Evolutionary conservation across 75 land plant genomes (phyloP).

Genomic region (Cunninghamia lanceolata): DNA sequence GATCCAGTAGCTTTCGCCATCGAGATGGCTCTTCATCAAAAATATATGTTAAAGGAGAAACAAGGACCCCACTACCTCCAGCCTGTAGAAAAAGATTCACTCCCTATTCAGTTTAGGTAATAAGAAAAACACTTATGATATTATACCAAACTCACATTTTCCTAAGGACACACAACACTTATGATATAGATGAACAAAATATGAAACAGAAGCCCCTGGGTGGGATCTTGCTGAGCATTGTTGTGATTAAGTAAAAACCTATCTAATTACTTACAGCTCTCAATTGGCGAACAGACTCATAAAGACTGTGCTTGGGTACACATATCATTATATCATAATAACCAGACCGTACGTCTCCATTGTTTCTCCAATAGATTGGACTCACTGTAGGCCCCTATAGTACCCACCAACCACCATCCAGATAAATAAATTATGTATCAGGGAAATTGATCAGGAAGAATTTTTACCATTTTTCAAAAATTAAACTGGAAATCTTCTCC

Average conservation of each 20-base stretch:
- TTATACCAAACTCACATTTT: background rate
- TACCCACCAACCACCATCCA: background rate
- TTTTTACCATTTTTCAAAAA: background rate
- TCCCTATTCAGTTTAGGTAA: background rate
- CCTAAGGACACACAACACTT: background rate
- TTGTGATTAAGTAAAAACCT: background rate
- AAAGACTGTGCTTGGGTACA: constrained; percentile 75
- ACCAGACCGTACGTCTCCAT: constrained; percentile 51
- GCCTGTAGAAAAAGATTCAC: constrained; percentile 35
- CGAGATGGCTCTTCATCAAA: constrained; percentile 93
- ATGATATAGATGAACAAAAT: background rate
- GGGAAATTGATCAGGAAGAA: background rate
- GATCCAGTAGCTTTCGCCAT: constrained; percentile 54
- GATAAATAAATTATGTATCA: background rate
- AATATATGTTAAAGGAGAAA: constrained; percentile 83
- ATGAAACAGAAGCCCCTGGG: background rate
- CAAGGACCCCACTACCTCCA: constrained; percentile 90
- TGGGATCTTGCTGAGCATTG: background rate
- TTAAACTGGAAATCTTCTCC: background rate
- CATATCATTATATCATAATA: constrained; percentile 84
- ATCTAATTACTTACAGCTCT: constrained; percentile 55
- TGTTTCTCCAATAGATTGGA: constrained; percentile 63
- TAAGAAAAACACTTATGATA: background rate
- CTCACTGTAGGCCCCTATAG: constrained; percentile 90
- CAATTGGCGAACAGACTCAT: constrained; percentile 80